These are phyloP conservation scores for Prosopis cineraria DNA, from an alignment of 306 rosid genomes.

Conservation along the genomic window DNA sequence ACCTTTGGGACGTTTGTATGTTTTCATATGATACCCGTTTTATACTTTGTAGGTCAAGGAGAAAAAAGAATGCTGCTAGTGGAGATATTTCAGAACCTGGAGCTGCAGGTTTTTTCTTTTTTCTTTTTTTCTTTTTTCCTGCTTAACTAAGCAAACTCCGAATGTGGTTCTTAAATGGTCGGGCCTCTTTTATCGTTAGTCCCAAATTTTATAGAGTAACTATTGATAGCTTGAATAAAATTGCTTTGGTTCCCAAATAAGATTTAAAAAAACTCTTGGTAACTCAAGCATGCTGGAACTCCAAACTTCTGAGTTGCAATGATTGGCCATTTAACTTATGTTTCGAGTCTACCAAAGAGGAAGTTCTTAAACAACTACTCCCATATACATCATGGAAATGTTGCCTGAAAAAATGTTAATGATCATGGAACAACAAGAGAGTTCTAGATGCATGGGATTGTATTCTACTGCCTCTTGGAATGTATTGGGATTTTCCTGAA, in stretches of 20 bases:
- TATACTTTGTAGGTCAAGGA: constrained; percentile 76
- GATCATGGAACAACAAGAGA: constrained; percentile 4
- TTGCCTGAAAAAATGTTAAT: background rate
- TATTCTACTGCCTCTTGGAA: background rate
- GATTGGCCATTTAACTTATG: background rate
- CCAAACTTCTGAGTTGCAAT: background rate
- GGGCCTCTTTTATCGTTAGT: background rate
- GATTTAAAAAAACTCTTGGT: background rate
- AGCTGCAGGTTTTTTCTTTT: constrained; percentile 55
- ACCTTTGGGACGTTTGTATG: constrained; percentile 2
- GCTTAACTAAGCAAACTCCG: background rate
- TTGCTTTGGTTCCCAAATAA: background rate
- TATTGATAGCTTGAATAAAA: background rate
- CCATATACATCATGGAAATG: constrained; percentile 4
- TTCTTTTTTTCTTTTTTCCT: background rate
- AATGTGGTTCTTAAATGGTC: background rate
- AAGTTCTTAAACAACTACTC: background rate
- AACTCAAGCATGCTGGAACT: background rate
- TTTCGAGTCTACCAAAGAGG: constrained; percentile 5
- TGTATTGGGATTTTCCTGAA: background rate
- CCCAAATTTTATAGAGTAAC: background rate
- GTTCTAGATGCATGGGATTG: constrained; percentile 7
- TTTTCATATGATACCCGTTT: constrained; percentile 34
- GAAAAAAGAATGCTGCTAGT: constrained; percentile 82
- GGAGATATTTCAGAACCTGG: constrained; percentile 90